Conservation (phyloP, 306 rosid species). For the Canavalia gladiata region DNA sequence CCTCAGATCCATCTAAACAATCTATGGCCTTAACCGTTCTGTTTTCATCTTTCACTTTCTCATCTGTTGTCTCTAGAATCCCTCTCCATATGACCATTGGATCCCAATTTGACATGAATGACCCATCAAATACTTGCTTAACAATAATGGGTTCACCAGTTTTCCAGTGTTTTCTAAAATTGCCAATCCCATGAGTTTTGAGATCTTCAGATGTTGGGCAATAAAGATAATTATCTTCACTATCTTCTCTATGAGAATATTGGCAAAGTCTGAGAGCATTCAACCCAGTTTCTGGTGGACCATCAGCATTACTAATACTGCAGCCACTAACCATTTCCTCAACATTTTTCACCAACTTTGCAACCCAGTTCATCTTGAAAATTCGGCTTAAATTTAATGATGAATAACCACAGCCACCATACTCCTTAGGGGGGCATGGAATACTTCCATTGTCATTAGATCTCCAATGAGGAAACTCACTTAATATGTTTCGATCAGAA, state of each 20-base stretch:
- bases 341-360: constrained; percentile 94
- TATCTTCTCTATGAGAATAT: constrained; percentile 69
- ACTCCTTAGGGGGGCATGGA: constrained; percentile 93
- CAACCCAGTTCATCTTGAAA: constrained; percentile 99
- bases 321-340: constrained; percentile 99
- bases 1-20: constrained; percentile 92
- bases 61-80: constrained; percentile 78
- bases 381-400: constrained; percentile 83
- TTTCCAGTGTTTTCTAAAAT: constrained; percentile 91
- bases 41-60: constrained; percentile 73
- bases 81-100: constrained; percentile 89
- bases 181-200: constrained; percentile 74
- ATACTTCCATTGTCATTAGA: constrained; percentile 73
- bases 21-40: constrained; percentile 81
- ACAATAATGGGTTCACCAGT: constrained; percentile 82
- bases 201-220: constrained; percentile 78
- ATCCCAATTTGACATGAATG: constrained; percentile 87
- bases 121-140: constrained; percentile 81
- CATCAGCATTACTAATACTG: constrained; percentile 56
- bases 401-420: constrained; percentile 89
- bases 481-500: constrained; percentile 58
- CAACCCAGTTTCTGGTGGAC: constrained; percentile 50
- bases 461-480: constrained; percentile 79
- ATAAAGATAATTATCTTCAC: constrained; percentile 72
- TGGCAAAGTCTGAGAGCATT: constrained; percentile 62